Evolutionary conservation across 2,329 filamentous ascomycete species (phyloP).

Genomic region (Acephala macrosclerotiorum): DNA sequence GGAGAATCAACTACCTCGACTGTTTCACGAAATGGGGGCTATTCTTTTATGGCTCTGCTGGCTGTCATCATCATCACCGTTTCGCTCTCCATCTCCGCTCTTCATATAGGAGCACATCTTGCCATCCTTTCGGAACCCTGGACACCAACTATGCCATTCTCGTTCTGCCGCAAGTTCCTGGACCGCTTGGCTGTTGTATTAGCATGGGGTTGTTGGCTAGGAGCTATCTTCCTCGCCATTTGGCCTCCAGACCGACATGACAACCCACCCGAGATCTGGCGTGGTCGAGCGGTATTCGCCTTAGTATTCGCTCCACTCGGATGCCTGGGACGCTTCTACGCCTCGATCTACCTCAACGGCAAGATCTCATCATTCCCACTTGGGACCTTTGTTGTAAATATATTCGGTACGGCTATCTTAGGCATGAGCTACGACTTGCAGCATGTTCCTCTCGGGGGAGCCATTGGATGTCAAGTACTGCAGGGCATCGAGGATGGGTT

Average conservation of each 20-base stretch:
- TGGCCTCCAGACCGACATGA: constrained; percentile 68
- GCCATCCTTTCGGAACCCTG: constrained; percentile 66
- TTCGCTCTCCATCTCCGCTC: constrained; percentile 71
- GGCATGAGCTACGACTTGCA: constrained; percentile 83
- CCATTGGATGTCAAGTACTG: constrained; percentile 71
- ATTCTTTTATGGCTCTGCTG: constrained; percentile 82
- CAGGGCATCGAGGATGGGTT: constrained; percentile 73
- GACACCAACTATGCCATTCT: constrained; percentile 67
- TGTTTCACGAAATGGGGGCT: constrained; percentile 70
- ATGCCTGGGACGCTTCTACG: constrained; percentile 77
- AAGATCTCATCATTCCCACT: constrained; percentile 74
- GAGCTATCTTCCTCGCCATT: constrained; percentile 73
- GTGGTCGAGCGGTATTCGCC: constrained; percentile 76
- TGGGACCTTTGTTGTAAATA: constrained; percentile 85
- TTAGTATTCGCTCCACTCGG: constrained; percentile 85
- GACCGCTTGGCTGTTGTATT: constrained; percentile 71
- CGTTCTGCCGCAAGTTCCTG: constrained; percentile 63
- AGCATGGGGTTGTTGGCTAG: constrained; percentile 79
- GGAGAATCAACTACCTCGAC: constrained; percentile 45
- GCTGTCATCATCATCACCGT: constrained; percentile 79
- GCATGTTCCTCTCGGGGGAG: constrained; percentile 63
- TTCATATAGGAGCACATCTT: constrained; percentile 78
- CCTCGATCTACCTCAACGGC: constrained; percentile 74
- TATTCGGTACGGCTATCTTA: constrained; percentile 76
- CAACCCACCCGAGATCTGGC: constrained; percentile 67